Percentiles rank a stretch among this genome's conserved stretches.
Conservation (phyloP, 1,284 basidiomycete species). For the Rhodotorula sp. region DNA sequence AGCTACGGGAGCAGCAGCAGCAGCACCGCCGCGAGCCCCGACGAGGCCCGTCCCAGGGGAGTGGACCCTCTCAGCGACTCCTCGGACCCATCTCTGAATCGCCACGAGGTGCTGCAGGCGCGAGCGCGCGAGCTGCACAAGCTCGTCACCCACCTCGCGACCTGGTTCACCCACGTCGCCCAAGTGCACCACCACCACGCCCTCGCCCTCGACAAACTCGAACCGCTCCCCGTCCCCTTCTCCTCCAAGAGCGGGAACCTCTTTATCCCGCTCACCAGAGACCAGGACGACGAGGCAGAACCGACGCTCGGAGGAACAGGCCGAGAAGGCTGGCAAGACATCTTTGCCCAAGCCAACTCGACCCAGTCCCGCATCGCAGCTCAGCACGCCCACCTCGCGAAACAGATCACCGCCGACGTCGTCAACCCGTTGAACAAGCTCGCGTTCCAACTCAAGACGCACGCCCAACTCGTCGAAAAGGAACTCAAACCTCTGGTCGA, state of each 20-base stretch:
- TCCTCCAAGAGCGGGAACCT: constrained; percentile 20
- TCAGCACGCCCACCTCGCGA: constrained; percentile 23
- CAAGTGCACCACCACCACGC: constrained; percentile 27
- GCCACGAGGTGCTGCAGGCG: neutral
- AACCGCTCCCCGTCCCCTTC: constrained; percentile 29
- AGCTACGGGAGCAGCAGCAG: neutral
- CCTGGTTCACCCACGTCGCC: constrained; percentile 13
- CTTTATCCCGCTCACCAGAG: constrained; percentile 25
- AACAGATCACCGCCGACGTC: constrained; percentile 28
- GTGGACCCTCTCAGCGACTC: neutral
- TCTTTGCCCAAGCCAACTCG: constrained; percentile 23
- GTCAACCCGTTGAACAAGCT: constrained; percentile 35
- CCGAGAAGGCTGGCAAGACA: constrained; percentile 28
- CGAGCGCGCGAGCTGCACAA: neutral
- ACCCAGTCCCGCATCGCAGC: constrained; percentile 21
- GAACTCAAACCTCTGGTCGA: constrained; percentile 31
- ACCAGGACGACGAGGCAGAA: neutral
- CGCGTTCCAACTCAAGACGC: constrained; percentile 26
- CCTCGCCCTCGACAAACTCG: constrained; percentile 21
- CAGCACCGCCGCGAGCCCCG: neutral
- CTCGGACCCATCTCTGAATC: neutral
- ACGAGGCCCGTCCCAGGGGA: too few species aligned
- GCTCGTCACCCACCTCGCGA: neutral
- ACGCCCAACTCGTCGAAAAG: constrained; percentile 32
- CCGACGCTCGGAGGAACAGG: constrained; percentile 16